Evolutionary conservation across 192 early-diverging fungal genomes (phyloP).

Genomic region (Gonapodya prolifera): DNA sequence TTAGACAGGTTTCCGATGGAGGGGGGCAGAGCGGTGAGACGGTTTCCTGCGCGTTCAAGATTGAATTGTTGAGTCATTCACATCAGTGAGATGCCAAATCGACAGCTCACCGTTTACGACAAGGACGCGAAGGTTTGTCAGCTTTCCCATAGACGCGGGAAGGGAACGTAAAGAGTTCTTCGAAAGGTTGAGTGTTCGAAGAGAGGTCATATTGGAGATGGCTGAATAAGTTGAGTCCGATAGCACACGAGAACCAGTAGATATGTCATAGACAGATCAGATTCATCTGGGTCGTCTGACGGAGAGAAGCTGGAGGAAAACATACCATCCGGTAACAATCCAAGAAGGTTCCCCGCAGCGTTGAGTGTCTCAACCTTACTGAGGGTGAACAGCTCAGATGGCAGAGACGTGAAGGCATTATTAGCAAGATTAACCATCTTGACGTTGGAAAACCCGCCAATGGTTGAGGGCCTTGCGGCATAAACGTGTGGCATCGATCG

Average conservation of each 20-base stretch:
- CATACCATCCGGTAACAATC: background rate
- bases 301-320: background rate
- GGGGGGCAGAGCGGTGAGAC: background rate
- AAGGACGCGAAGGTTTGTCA: background rate
- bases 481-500: too few species aligned
- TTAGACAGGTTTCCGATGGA: background rate
- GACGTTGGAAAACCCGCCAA: background rate
- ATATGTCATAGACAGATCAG: background rate
- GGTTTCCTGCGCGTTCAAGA: background rate
- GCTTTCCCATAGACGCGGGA: background rate
- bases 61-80: too few species aligned
- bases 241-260: too few species aligned
- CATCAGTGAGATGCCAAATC: background rate
- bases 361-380: background rate
- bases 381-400: background rate
- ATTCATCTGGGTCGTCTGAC: background rate
- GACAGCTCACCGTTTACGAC: background rate
- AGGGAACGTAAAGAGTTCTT: background rate
- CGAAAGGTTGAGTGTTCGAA: background rate
- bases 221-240: too few species aligned
- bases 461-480: background rate
- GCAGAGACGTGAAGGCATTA: background rate
- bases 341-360: background rate
- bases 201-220: background rate
- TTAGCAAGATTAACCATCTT: background rate